A percentile compares a stretch with the other conserved stretches of the same genome.
Conservation (phyloP, 495 filamentous ascomycete species). For the Tuber microsphaerosporum region DNA sequence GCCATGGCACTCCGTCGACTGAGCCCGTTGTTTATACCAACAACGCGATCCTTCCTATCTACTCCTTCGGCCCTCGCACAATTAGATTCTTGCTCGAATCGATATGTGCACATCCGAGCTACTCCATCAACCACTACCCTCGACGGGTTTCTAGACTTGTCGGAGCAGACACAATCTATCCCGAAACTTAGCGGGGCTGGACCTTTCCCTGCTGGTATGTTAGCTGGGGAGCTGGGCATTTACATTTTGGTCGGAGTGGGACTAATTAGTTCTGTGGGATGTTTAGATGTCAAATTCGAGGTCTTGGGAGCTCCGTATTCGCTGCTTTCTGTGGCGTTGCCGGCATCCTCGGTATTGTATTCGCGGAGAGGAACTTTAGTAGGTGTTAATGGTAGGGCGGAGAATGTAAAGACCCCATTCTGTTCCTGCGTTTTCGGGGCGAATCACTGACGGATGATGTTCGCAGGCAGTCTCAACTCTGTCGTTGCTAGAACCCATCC, state of each 20-base stretch:
- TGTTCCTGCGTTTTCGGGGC: neutral
- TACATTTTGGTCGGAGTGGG: neutral
- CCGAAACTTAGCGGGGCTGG: constrained; percentile 38
- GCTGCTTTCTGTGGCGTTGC: constrained; percentile 82
- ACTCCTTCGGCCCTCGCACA: constrained; percentile 8
- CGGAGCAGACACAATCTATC: constrained; percentile 39
- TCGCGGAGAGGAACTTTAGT: constrained; percentile 86
- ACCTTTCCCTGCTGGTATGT: constrained; percentile 39
- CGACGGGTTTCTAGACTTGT: constrained; percentile 33
- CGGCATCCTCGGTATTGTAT: constrained; percentile 85
- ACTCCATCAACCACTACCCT: constrained; percentile 36
- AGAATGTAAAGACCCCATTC: constrained; percentile 59
- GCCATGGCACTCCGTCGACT: constrained; percentile 27
- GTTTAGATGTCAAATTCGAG: constrained; percentile 82
- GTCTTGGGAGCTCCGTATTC: constrained; percentile 84
- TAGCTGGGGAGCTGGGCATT: neutral
- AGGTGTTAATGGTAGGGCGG: constrained; percentile 76
- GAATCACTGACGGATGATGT: constrained; percentile 17
- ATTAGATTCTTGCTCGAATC: constrained; percentile 9
- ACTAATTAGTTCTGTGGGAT: neutral
- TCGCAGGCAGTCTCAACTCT: constrained; percentile 70
- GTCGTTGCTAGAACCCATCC: constrained; percentile 75
- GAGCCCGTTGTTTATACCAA: constrained; percentile 8
- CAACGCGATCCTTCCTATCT: constrained; percentile 10
- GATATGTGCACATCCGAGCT: constrained; percentile 35